Evolutionary conservation across 2,329 filamentous ascomycete genomes (phyloP).

Genomic region (Exophiala sp.): DNA sequence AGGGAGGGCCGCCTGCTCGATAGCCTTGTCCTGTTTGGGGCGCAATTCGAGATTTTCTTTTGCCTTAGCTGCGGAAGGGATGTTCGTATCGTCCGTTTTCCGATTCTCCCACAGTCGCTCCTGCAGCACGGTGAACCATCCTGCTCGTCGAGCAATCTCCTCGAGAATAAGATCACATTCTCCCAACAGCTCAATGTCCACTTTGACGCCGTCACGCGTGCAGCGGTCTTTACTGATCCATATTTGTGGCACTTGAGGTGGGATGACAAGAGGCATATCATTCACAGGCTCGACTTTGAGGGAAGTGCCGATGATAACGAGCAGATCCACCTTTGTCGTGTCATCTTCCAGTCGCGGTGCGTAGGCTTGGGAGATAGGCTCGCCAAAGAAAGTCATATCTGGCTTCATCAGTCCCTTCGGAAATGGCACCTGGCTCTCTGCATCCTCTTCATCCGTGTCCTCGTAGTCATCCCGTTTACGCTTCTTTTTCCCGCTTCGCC

Average conservation of each 20-base stretch:
- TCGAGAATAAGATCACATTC: slow-evolving; percentile 88
- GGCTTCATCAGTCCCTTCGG: slow-evolving; percentile 68
- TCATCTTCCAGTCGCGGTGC: slow-evolving; percentile 76
- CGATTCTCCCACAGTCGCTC: slow-evolving; percentile 15
- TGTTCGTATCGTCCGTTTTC: background rate
- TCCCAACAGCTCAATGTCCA: slow-evolving; percentile 93
- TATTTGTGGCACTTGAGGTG: slow-evolving; percentile 78
- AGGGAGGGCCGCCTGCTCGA: background rate
- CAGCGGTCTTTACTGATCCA: slow-evolving; percentile 57
- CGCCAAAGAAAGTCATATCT: slow-evolving; percentile 97
- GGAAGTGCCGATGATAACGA: slow-evolving; percentile 93
- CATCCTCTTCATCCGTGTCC: slow-evolving; percentile 47
- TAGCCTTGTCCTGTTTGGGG: background rate
- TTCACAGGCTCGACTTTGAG: slow-evolving; percentile 94
- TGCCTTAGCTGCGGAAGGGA: background rate
- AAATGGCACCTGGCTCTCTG: slow-evolving; percentile 57
- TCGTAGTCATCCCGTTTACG: slow-evolving; percentile 27
- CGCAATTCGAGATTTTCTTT: background rate
- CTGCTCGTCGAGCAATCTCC: slow-evolving; percentile 76
- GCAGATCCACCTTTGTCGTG: slow-evolving; percentile 74
- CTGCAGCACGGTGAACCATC: slow-evolving; percentile 55
- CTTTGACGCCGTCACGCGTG: slow-evolving; percentile 69
- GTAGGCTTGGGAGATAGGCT: slow-evolving; percentile 81
- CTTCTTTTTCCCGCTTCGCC: slow-evolving; percentile 21
- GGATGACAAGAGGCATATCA: slow-evolving; percentile 79